phyloP scores from a whole-genome alignment of 495 filamentous ascomycete genomes.

The Zalerion maritima region DNA sequence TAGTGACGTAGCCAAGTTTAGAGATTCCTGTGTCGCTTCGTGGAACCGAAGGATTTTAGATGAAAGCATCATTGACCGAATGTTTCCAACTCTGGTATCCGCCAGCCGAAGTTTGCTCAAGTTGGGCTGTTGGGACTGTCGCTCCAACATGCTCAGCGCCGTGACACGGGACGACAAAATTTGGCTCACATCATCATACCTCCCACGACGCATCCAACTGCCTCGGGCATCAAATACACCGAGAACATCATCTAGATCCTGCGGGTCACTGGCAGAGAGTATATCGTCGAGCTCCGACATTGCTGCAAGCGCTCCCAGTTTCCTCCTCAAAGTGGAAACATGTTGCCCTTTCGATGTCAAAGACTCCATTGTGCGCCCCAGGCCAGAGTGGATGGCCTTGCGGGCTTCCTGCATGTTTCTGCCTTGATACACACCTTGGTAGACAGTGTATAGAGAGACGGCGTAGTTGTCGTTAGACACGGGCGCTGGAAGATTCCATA shows the following conservation, averaged over 20 bases:
- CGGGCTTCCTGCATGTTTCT: conserved; percentile 35
- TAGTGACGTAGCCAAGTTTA: conserved; percentile 69
- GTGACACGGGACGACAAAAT: conserved; percentile 73
- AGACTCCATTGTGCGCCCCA: conserved; percentile 46
- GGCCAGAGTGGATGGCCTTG: conserved; percentile 42
- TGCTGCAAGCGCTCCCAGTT: conserved; percentile 58
- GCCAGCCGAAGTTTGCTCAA: conserved; percentile 38
- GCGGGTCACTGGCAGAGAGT: conserved; percentile 38
- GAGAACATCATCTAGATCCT: conserved; percentile 49
- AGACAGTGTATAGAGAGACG: conserved; percentile 59
- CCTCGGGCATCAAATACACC: conserved; percentile 47
- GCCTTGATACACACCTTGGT: conserved; percentile 63
- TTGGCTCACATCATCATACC: conserved; percentile 66
- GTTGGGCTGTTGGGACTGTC: conserved; percentile 45
- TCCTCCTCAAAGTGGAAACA: conserved; percentile 43
- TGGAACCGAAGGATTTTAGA: conserved; percentile 63
- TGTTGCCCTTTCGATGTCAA: conserved; percentile 41
- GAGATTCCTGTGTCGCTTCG: conserved; percentile 67
- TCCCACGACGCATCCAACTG: conserved; percentile 66
- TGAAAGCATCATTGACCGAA: conserved; percentile 55
- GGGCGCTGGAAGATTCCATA: conserved; percentile 82
- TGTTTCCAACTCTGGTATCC: conserved; percentile 56
- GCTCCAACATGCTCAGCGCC: conserved; percentile 64
- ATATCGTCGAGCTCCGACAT: conserved; percentile 73
- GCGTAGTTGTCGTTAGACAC: conserved; percentile 42